Conservation (phyloP, 805 yeast genomes). For the Candida succiphila region DNA sequence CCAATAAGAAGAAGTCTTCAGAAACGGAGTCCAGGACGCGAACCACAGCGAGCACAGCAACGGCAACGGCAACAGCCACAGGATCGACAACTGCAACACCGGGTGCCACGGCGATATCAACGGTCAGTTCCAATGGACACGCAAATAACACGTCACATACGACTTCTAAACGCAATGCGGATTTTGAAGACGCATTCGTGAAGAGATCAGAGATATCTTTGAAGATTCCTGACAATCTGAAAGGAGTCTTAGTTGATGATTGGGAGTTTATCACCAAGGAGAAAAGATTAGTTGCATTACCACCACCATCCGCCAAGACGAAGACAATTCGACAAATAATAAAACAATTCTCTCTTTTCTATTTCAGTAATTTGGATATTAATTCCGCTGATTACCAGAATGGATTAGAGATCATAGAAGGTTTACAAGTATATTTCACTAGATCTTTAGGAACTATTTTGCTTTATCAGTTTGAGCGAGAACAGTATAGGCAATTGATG, state of each 20-base stretch:
- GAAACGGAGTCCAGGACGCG: not conserved
- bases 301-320: slow-evolving; percentile 28
- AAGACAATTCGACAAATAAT: slow-evolving; percentile 47
- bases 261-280: slow-evolving; percentile 89
- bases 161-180: not conserved
- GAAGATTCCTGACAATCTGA: slow-evolving; percentile 55
- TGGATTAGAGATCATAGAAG: slow-evolving; percentile 57
- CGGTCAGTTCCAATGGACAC: not conserved
- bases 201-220: slow-evolving; percentile 41
- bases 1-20: not conserved
- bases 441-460: slow-evolving; percentile 58
- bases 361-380: slow-evolving; percentile 32
- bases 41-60: not conserved
- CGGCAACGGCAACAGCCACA: not conserved
- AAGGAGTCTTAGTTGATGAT: slow-evolving; percentile 72
- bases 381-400: slow-evolving; percentile 39
- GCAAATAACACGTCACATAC: not conserved
- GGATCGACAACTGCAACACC: not conserved
- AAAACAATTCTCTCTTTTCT: slow-evolving; percentile 28
- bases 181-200: slow-evolving; percentile 20
- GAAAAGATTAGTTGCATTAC: slow-evolving; percentile 57
- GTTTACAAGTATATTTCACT: slow-evolving; percentile 67
- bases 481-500: slow-evolving; percentile 52
- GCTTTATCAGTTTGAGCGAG: slow-evolving; percentile 68
- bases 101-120: not conserved